phyloP scores from a whole-genome alignment of 2,329 filamentous ascomycete genomes.

The Nigrograna mackinnonii region DNA sequence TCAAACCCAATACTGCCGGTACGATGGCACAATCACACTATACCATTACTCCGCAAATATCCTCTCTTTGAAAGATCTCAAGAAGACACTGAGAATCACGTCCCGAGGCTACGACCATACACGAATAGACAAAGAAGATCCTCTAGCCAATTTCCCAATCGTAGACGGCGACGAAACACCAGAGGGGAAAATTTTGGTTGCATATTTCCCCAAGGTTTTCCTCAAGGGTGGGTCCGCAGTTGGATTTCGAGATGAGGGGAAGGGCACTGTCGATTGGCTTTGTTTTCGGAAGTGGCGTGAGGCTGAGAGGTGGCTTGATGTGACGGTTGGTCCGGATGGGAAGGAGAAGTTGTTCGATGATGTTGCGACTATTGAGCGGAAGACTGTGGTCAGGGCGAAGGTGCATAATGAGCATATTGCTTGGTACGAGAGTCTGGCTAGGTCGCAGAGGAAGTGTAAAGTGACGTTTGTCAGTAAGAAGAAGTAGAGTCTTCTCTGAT shows the following conservation, averaged over 20 bases:
- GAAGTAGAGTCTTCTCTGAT: too few species aligned
- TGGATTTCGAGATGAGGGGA: constrained; percentile 16
- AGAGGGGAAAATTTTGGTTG: constrained; percentile 17
- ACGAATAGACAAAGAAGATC: constrained; percentile 16
- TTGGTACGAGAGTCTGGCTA: constrained; percentile 20
- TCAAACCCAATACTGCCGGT: constrained; percentile 15
- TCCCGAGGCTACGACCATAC: constrained; percentile 12
- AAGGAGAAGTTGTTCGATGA: constrained; percentile 19
- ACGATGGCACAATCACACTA: constrained; percentile 15
- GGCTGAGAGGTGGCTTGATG: too few species aligned
- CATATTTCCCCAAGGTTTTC: constrained; percentile 19
- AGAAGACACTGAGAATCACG: constrained; percentile 2
- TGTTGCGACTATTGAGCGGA: constrained; percentile 17
- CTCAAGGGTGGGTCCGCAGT: constrained; percentile 20
- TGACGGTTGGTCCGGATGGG: background rate
- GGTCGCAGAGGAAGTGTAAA: too few species aligned
- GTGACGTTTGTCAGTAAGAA: too few species aligned
- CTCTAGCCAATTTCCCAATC: constrained; percentile 2
- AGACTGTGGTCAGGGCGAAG: too few species aligned
- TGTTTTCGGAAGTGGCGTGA: too few species aligned
- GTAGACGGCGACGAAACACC: constrained; percentile 20
- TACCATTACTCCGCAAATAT: constrained; percentile 19
- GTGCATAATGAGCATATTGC: constrained; percentile 20
- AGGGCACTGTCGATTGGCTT: constrained; percentile 21
- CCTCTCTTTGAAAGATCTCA: constrained; percentile 9